Percentiles rank a stretch among this genome's conserved stretches.
Evolutionary conservation across 495 filamentous ascomycete species (phyloP).

Genomic region (Penicilliopsis zonata): DNA sequence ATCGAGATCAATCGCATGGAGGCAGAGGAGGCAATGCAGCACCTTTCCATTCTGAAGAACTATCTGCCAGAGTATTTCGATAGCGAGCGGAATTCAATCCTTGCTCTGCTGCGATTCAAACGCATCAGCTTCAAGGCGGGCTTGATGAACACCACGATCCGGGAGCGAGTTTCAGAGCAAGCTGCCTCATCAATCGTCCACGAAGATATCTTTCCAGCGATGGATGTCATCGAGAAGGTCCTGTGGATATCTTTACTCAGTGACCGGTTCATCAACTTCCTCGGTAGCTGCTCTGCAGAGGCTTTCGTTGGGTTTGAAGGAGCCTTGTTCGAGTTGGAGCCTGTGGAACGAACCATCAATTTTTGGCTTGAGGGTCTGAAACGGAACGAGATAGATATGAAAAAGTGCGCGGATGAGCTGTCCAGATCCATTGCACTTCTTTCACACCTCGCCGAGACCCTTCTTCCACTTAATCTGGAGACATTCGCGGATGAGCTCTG

Average conservation of each 20-base stretch:
- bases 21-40: slow-evolving; percentile 78
- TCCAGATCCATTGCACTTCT: slow-evolving; percentile 73
- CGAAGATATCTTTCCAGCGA: slow-evolving; percentile 65
- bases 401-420: slow-evolving; percentile 66
- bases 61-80: slow-evolving; percentile 86
- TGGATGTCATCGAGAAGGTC: slow-evolving; percentile 73
- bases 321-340: slow-evolving; percentile 79
- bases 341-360: slow-evolving; percentile 82
- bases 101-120: slow-evolving; percentile 77
- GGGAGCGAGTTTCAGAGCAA: slow-evolving; percentile 54
- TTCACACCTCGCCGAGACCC: slow-evolving; percentile 69
- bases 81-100: slow-evolving; percentile 66
- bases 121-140: slow-evolving; percentile 80
- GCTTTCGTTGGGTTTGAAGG: slow-evolving; percentile 64
- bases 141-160: slow-evolving; percentile 66
- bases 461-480: slow-evolving; percentile 59
- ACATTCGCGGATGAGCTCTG: slow-evolving; percentile 71
- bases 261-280: slow-evolving; percentile 68
- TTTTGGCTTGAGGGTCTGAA: slow-evolving; percentile 76
- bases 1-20: slow-evolving; percentile 79
- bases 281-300: slow-evolving; percentile 62
- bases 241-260: slow-evolving; percentile 74
- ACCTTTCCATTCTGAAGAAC: slow-evolving; percentile 72
- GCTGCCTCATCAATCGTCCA: slow-evolving; percentile 43
- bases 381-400: slow-evolving; percentile 77